Base-by-base conservation (phyloP, 2,329 filamentous ascomycete genomes). In the Talaromyces sp. region DNA sequence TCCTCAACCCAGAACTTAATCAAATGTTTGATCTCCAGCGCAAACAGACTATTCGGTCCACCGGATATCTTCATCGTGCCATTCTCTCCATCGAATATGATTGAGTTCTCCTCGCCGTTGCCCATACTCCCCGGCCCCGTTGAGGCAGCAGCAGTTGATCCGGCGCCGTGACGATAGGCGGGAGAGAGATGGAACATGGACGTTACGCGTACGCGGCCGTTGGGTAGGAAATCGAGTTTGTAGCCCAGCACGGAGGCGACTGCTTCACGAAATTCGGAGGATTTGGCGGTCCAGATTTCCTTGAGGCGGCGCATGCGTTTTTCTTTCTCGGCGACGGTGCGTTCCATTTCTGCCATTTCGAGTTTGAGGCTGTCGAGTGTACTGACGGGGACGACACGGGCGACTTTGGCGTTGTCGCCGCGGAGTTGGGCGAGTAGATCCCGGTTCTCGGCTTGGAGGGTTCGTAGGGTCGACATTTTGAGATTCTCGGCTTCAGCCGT, bases 31-130 rank as follows among this genome's bases (percentile, higher is more conserved):
- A 99, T 97, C 77, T 93, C 89, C 64, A 86, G 81, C 1, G 93
- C 95, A 78, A 99, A 99, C 13, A 88, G 84, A 74, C 92, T 96
- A 74, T 91, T 86, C 1, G 93, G 91, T 0, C 95, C 95, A 1
- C 95, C 95, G 38, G 90, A 91, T 65, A 99, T 91, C 84, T 99
- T 99, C 95, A 99, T 99, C 0, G 93, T 97, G 7, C 94, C 95
- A 65, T 91, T 89, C 80, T 97, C 93, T 61, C 93, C 93, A 77
- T 97, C 93, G 76, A 97, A 97, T 0, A 97, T 88, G 54, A 88
- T 88, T 5, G 81, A 85, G 67, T 87, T 86, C 68, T 83, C 83
- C 67, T 83, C 81, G 5, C 78, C 79, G 34, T 79, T 77, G 49
- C 78, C 78, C 79, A 80, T 79, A 68, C 77, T 80, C 4, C 78